Evolutionary conservation across 2,329 filamentous ascomycete species (phyloP).

Genomic region (Diaporthe citri): DNA sequence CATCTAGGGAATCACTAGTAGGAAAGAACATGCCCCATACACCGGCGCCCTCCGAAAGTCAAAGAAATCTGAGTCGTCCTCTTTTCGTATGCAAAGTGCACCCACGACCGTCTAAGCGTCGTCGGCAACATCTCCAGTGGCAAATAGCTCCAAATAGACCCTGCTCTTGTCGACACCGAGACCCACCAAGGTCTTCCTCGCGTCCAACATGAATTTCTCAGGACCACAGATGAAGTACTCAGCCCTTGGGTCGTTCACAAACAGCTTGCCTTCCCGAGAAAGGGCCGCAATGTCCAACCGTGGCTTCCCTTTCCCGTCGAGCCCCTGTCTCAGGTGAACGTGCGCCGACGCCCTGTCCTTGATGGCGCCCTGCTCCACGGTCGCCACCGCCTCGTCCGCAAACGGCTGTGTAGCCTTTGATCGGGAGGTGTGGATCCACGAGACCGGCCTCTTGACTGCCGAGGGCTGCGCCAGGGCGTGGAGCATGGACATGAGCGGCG

Average conservation of each 20-base stretch:
- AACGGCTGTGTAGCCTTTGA: slow-evolving; percentile 68
- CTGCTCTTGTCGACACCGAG: slow-evolving; percentile 69
- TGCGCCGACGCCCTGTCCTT: slow-evolving; percentile 60
- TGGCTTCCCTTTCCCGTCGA: slow-evolving; percentile 59
- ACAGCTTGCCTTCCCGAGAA: slow-evolving; percentile 65
- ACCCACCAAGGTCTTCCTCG: slow-evolving; percentile 63
- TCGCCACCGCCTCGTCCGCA: slow-evolving; percentile 57
- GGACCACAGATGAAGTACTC: slow-evolving; percentile 82
- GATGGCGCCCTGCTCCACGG: slow-evolving; percentile 55
- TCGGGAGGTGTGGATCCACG: slow-evolving; percentile 73
- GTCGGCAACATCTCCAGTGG: slow-evolving; percentile 61
- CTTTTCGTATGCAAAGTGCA: neutral
- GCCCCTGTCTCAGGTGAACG: slow-evolving; percentile 70
- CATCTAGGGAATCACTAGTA: neutral
- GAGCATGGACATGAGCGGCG: slow-evolving; percentile 75
- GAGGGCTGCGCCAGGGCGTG: slow-evolving; percentile 60
- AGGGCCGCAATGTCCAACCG: slow-evolving; percentile 70
- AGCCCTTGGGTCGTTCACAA: slow-evolving; percentile 64
- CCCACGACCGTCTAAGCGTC: slow-evolving; percentile 39
- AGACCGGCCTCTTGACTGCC: slow-evolving; percentile 60
- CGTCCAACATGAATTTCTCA: slow-evolving; percentile 75
- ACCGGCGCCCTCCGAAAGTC: too few species aligned
- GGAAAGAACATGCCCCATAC: neutral
- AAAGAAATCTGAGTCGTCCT: neutral
- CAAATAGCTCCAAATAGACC: slow-evolving; percentile 77